A percentile compares a stretch with the other conserved stretches of the same genome.
These are phyloP conservation scores for Rhododendron henanense DNA, from an alignment of 148 eudicot species.

Conservation along the genomic window DNA sequence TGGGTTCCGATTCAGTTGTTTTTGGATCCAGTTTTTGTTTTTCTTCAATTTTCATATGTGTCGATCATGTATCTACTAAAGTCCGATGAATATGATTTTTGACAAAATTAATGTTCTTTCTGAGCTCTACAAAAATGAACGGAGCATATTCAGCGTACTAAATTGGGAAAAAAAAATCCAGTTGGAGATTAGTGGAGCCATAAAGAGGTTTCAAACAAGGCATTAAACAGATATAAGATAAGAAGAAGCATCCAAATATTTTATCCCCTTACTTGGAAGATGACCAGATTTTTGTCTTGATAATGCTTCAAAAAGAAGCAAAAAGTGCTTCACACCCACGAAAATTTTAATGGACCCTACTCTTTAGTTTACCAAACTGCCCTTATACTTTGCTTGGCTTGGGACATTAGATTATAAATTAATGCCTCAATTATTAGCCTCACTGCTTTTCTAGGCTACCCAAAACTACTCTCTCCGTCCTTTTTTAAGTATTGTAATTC, in stretches of 20 bases:
- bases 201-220: background rate
- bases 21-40: too few species aligned
- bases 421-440: background rate
- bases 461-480: background rate
- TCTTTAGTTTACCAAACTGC: slow-evolving; percentile 14
- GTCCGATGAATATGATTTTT: too few species aligned
- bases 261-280: background rate
- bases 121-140: too few species aligned
- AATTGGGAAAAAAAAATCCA: background rate
- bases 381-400: slow-evolving; percentile 29
- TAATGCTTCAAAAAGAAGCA: slow-evolving; percentile 17
- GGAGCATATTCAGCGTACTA: background rate
- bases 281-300: slow-evolving; percentile 16
- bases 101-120: too few species aligned
- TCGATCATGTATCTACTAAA: too few species aligned
- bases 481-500: too few species aligned
- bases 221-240: background rate
- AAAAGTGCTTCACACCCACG: slow-evolving; percentile 18
- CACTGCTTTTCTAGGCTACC: background rate
- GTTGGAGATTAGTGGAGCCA: background rate
- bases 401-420: slow-evolving; percentile 6
- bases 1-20: too few species aligned
- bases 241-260: slow-evolving; percentile 2
- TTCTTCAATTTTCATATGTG: too few species aligned
- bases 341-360: background rate